Evolutionary conservation across 148 eudicot genomes (phyloP), one percentile per base, ranked within the genome.

Genomic region (Diospyros lotus): DNA sequence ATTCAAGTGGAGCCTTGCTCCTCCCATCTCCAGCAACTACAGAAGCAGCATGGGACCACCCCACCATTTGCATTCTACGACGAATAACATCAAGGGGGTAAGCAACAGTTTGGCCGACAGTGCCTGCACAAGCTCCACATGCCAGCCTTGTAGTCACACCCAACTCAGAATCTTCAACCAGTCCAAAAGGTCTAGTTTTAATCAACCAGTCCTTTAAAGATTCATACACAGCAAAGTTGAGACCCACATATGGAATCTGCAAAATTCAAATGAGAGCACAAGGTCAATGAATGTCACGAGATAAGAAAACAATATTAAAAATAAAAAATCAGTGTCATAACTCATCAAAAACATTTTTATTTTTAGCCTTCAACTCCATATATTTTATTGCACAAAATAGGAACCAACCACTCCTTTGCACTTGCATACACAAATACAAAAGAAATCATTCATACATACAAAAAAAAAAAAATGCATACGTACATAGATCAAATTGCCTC

Each of bases 1-100:
- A 94, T 78, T 91, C 89, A 54, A 94, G 84, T 5, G 89, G 77
- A 42, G 85, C 90, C 72, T 86, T 91, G 77, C 80, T 79, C 75
- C 84, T 83, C 6, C 92, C 96, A 71, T 89, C 97, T 69, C 98
- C 98, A 39, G 93, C 82, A 65, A 91, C 81, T 41, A 91, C 80
- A 39, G 95, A 86, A 0, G 93, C 82, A 76, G 97, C 98, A 72
- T 88, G 77, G 75, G 78, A 91, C 98, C 97, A 94, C 43, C 98
- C 97, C 63, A 86, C 95, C 98, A 94, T 94, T 81, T 94, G 97
- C 98, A 94, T 94, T 74, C 97, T 91, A 69, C 97, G 80, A 55
- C 98, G 95, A 58, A 94, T 78, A 59, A 94, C 98, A 79, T 94
- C 98, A 42, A 94, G 89, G 54, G 98, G 98, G 82, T 94, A 94